Conservation (phyloP, 176 grass and related monocot species). For the Carex kokanica region DNA sequence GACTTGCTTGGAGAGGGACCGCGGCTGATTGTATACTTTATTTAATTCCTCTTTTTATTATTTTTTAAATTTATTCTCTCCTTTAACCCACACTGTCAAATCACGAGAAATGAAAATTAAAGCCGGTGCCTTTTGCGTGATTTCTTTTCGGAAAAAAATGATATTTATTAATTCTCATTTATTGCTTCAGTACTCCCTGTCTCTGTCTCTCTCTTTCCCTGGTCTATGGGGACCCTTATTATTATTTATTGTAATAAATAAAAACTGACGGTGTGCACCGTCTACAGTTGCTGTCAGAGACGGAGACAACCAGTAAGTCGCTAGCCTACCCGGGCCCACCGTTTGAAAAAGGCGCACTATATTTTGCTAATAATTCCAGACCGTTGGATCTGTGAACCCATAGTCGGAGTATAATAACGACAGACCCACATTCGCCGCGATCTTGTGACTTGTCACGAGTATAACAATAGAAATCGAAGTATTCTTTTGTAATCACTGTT, state of each 20-base stretch:
- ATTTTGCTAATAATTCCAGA: not conserved
- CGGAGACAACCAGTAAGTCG: conserved; percentile 4
- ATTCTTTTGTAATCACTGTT: not conserved
- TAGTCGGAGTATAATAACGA: not conserved
- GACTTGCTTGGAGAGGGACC: conserved; percentile 17
- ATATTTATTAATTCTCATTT: conserved; percentile 5
- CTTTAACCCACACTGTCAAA: conserved; percentile 4
- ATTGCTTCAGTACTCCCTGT: not conserved
- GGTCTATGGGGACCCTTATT: not conserved
- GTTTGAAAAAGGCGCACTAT: conserved; percentile 5
- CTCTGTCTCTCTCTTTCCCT: not conserved
- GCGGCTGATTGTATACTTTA: not conserved
- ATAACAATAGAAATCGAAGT: not conserved
- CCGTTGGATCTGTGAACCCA: not conserved
- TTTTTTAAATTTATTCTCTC: not conserved
- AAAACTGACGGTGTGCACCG: not conserved
- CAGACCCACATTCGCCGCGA: not conserved
- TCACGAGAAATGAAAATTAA: conserved; percentile 8
- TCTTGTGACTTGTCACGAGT: not conserved
- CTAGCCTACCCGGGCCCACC: not conserved
- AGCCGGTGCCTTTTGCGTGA: conserved; percentile 17
- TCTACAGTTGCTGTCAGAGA: conserved; percentile 21
- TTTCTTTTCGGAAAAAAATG: not conserved
- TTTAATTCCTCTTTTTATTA: not conserved
- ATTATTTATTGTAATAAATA: conserved; percentile 3